phyloP scores from a whole-genome alignment of 192 early-diverging fungal species.

The Podila minutissima region DNA sequence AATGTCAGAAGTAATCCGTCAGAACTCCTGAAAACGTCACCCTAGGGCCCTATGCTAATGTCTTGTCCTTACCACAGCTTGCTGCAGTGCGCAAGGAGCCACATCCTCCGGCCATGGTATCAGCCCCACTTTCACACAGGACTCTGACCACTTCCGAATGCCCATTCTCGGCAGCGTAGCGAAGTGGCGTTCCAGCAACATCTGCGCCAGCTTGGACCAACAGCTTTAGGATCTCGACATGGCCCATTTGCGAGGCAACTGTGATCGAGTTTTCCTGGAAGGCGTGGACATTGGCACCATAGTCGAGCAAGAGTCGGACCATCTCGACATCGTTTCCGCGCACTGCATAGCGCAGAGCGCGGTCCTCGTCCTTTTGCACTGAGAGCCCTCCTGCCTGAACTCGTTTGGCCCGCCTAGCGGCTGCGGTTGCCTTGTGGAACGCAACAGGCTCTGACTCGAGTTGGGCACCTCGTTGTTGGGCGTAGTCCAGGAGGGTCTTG shows the following conservation, averaged over 20 bases:
- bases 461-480: slow-evolving; percentile 22
- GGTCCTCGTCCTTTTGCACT: slow-evolving; percentile 46
- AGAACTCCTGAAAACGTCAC: not conserved
- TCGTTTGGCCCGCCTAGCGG: slow-evolving; percentile 19
- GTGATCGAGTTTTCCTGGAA: slow-evolving; percentile 37
- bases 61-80: slow-evolving; percentile 20
- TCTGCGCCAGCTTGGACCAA: slow-evolving; percentile 42
- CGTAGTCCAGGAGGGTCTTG: slow-evolving; percentile 34
- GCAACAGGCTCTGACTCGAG: not conserved
- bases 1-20: not conserved
- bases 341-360: slow-evolving; percentile 43
- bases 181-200: slow-evolving; percentile 22
- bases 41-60: not conserved
- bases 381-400: slow-evolving; percentile 28
- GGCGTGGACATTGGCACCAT: slow-evolving; percentile 44
- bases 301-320: slow-evolving; percentile 38
- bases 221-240: slow-evolving; percentile 34
- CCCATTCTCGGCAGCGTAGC: slow-evolving; percentile 30
- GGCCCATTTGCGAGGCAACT: slow-evolving; percentile 37
- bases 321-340: slow-evolving; percentile 49
- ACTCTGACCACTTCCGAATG: slow-evolving; percentile 33
- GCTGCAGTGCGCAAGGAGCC: slow-evolving; percentile 37
- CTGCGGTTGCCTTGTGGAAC: slow-evolving; percentile 15
- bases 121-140: slow-evolving; percentile 37
- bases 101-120: slow-evolving; percentile 45